These are phyloP conservation scores for Allomyces macrogynus DNA, from an alignment of 192 early-diverging fungal species.

Conservation along the genomic window DNA sequence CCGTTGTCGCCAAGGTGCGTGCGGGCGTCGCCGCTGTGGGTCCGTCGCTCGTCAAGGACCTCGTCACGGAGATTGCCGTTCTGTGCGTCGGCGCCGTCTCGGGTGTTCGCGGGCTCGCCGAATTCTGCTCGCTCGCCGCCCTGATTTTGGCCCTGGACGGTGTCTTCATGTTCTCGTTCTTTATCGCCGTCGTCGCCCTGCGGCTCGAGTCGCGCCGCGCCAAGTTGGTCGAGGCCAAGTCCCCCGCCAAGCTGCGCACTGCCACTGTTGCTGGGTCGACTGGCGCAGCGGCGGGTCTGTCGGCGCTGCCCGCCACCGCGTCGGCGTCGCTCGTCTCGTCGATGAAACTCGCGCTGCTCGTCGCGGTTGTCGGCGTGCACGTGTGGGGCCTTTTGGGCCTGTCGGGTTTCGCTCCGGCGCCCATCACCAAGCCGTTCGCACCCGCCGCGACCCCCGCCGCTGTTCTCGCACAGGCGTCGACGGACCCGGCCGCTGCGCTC, in stretches of 20 bases:
- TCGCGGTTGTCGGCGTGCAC: neutral
- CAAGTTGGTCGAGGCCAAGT: too few relatives aligned
- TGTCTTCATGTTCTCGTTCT: slow-evolving; percentile 65
- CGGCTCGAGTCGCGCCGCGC: slow-evolving; percentile 41
- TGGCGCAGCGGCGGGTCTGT: too few relatives aligned
- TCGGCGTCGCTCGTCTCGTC: neutral
- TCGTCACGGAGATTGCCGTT: slow-evolving; percentile 61
- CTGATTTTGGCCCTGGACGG: slow-evolving; percentile 67
- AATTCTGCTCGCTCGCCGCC: slow-evolving; percentile 61
- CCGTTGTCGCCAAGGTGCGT: slow-evolving; percentile 39
- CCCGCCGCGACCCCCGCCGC: too few relatives aligned
- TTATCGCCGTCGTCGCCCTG: slow-evolving; percentile 64
- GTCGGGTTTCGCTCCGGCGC: neutral
- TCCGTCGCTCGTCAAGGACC: slow-evolving; percentile 46
- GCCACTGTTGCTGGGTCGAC: too few relatives aligned
- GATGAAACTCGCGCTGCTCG: neutral
- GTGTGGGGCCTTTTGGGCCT: neutral
- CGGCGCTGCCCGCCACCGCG: too few relatives aligned
- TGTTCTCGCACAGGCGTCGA: too few relatives aligned
- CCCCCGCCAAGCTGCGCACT: too few relatives aligned
- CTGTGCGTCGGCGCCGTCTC: slow-evolving; percentile 55
- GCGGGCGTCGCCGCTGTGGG: slow-evolving; percentile 42
- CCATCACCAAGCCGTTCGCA: too few relatives aligned
- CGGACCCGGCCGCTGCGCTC: too few relatives aligned
- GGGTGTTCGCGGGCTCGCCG: slow-evolving; percentile 49